phyloP scores from a whole-genome alignment of 176 grass and related monocot species.

The Bromus sterilis region DNA sequence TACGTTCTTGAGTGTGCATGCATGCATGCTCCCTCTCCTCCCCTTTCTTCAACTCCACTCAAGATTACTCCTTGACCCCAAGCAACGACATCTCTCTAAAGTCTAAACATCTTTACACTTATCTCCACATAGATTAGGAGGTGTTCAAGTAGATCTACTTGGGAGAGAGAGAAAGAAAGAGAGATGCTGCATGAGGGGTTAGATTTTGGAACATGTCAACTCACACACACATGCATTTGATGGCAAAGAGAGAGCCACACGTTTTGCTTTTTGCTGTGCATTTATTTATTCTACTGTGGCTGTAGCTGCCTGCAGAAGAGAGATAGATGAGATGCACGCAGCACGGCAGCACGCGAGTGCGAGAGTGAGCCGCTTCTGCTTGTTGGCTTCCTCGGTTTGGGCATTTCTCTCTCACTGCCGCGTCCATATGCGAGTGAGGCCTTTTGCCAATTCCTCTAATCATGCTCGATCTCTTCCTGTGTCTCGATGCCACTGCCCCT shows the following conservation, averaged over 20 bases:
- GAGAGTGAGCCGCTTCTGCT: slow-evolving; percentile 33
- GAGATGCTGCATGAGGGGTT: slow-evolving; percentile 22
- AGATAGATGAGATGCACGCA: too few species aligned
- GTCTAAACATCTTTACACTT: not conserved
- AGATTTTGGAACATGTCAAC: slow-evolving; percentile 72
- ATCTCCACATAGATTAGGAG: not conserved
- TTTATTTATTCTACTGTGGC: slow-evolving; percentile 16
- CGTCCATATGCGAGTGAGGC: slow-evolving; percentile 11
- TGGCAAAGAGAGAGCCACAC: slow-evolving; percentile 42
- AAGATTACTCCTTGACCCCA: slow-evolving; percentile 34
- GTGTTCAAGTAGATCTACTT: slow-evolving; percentile 12
- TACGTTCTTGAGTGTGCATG: slow-evolving; percentile 48
- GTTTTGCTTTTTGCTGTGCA: not conserved
- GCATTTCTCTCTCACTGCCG: slow-evolving; percentile 36
- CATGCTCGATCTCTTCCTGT: not conserved
- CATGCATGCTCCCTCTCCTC: slow-evolving; percentile 22
- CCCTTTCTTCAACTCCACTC: slow-evolving; percentile 92
- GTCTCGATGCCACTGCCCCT: slow-evolving; percentile 32
- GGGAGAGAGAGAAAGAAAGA: not conserved
- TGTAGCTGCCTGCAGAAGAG: slow-evolving; percentile 10
- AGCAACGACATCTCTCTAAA: not conserved
- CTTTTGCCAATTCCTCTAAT: slow-evolving; percentile 31
- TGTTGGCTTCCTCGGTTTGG: slow-evolving; percentile 41
- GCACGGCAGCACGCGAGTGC: slow-evolving; percentile 14
- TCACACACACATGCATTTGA: slow-evolving; percentile 49